Percentiles rank a stretch among this genome's conserved stretches.
These are phyloP conservation scores for Plantago ovata DNA, from an alignment of 257 asterid species.

Conservation along the genomic window DNA sequence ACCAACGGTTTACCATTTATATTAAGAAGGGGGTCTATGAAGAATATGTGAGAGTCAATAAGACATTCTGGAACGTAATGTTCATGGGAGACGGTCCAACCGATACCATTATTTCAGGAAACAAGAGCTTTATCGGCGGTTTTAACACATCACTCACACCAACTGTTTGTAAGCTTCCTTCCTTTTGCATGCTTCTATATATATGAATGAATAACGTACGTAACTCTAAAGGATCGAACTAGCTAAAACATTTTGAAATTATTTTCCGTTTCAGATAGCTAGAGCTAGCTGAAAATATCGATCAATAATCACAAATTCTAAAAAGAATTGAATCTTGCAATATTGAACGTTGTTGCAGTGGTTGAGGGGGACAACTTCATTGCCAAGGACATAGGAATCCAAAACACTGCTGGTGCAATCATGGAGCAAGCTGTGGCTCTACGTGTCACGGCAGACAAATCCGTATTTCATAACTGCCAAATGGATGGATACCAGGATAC, in stretches of 20 bases:
- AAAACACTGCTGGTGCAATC: constrained; percentile 62
- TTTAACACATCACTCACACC: constrained; percentile 44
- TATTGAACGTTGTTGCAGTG: constrained; percentile 28
- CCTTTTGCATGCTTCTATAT: not conserved
- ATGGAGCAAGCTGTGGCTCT: constrained; percentile 75
- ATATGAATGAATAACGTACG: no score
- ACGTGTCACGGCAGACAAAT: constrained; percentile 63
- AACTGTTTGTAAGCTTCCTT: constrained; percentile 39
- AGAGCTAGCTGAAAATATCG: no score
- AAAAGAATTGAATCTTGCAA: no score
- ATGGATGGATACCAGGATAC: constrained; percentile 81
- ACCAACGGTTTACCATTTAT: constrained; percentile 36
- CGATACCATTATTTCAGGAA: constrained; percentile 50
- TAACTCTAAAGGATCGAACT: no score
- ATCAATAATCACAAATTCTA: no score
- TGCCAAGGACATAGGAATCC: constrained; percentile 60
- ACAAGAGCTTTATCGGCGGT: constrained; percentile 39
- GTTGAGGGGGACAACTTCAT: constrained; percentile 67
- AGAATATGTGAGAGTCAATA: constrained; percentile 35
- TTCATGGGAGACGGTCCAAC: constrained; percentile 65
- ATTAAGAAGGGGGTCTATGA: constrained; percentile 55
- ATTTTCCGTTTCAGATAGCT: no score
- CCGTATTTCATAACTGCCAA: constrained; percentile 65
- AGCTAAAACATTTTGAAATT: no score
- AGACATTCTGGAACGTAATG: constrained; percentile 26